These are phyloP conservation scores for Dovyalis caffra DNA, from an alignment of 345 rosid species.

Conservation along the genomic window DNA sequence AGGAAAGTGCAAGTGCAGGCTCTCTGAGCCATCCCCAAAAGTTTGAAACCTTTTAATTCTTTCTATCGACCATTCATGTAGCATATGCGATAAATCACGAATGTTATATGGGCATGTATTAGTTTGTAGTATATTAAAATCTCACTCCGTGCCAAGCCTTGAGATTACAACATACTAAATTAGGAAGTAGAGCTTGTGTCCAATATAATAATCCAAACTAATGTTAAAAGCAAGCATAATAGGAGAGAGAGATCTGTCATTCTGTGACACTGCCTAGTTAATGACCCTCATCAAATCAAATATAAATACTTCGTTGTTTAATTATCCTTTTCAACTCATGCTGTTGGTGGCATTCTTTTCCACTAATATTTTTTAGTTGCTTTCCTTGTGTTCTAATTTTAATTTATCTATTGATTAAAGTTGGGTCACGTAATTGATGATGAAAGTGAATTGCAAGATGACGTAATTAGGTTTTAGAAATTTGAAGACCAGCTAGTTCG, in stretches of 20 bases:
- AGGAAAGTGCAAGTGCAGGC: constrained; percentile 2
- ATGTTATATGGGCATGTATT: neutral
- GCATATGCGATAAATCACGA: neutral
- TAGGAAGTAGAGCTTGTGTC: neutral
- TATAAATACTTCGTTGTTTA: too few relatives aligned
- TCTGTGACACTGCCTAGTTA: neutral
- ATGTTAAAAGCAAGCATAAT: neutral
- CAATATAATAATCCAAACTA: neutral
- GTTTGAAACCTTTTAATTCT: constrained; percentile 9
- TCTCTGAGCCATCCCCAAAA: neutral
- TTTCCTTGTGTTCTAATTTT: neutral
- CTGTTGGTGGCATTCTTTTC: neutral
- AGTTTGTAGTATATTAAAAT: too few relatives aligned
- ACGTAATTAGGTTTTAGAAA: constrained; percentile 17
- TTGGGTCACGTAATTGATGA: constrained; percentile 40
- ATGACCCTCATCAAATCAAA: neutral
- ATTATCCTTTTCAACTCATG: neutral
- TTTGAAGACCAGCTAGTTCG: neutral
- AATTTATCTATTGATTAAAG: neutral
- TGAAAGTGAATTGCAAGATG: constrained; percentile 27
- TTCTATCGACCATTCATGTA: neutral
- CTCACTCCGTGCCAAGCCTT: neutral
- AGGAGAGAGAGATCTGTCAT: neutral
- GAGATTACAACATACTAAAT: neutral
- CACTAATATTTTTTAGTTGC: neutral